Base-by-base conservation (phyloP, 2,329 filamentous ascomycete genomes). In the Intubia oerlemansii region DNA sequence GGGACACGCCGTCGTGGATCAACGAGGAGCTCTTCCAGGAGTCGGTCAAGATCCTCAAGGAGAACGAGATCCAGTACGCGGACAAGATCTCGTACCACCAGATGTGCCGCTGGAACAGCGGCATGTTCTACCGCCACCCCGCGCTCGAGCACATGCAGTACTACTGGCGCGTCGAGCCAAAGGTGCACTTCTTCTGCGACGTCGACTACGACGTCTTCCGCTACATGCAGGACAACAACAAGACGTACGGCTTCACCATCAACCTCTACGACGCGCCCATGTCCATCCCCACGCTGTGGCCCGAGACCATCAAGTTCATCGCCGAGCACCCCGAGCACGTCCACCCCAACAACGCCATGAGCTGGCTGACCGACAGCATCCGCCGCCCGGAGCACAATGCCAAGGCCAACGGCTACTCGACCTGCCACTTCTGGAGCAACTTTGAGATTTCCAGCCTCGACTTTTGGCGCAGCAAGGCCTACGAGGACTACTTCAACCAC, bases 31-130 rank as follows among this genome's bases (percentile, higher is more conserved):
- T 95, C 17, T 92, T 80, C 54, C 51, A 70, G 22, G 82, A 91
- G 49, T 92, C 82, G 16, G 71, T 80, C 34, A 67, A 79, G 45
- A 66, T 90, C 7, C 65, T 98, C 32, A 62, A 78, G 44, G 77
- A 88, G 46, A 67, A 85, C 43, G 65, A 76, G 8, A 81, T 98
- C 24, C 85, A 95, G 48, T 98, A 98, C 49, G 80, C 79, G 43
- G 64, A 71, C 41, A 79, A 78, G 60, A 54, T 79, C 30, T 92
- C 82, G 27, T 98, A 98, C 54, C 85, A 95, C 52, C 78, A 95
- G 48, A 98, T 98, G 88, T 98, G 88, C 48, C 73, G 88, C 32
- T 98, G 88, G 88, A 98, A 98, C 56, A 90, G 79, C 44, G 88
- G 88, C 45, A 63, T 95, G 51, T 98, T 98, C 61, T 93, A 92